These are phyloP conservation scores for Saturnispora zaruensis DNA, from an alignment of 805 yeast genomes.

Conservation along the genomic window DNA sequence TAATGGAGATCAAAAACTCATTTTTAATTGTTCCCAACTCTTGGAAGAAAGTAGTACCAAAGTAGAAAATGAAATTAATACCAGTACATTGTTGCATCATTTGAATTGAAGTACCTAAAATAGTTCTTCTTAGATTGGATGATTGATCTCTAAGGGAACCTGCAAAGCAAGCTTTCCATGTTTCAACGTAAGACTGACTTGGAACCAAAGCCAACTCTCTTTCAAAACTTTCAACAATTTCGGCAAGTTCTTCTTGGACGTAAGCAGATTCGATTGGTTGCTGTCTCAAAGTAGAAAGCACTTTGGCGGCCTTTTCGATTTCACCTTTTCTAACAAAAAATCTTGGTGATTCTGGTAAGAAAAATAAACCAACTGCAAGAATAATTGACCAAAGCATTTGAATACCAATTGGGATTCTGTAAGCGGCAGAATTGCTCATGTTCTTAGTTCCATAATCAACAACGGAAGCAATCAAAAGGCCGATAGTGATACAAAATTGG, in stretches of 20 bases:
- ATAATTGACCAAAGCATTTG: constrained; percentile 79
- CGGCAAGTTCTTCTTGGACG: neutral
- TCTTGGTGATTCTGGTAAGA: constrained; percentile 94
- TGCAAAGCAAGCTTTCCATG: neutral
- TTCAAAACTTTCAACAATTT: neutral
- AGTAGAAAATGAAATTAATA: constrained; percentile 93
- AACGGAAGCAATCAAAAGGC: constrained; percentile 91
- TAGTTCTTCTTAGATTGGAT: constrained; percentile 24
- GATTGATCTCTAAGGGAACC: neutral
- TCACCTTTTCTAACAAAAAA: constrained; percentile 66
- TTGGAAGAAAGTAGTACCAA: constrained; percentile 85
- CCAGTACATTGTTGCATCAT: constrained; percentile 97
- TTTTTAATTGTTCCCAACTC: constrained; percentile 73
- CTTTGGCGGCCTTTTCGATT: constrained; percentile 55
- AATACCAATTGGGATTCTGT: constrained; percentile 89
- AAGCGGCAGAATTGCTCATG: constrained; percentile 57
- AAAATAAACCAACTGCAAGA: constrained; percentile 68
- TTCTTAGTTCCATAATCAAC: constrained; percentile 66
- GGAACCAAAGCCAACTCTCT: constrained; percentile 53
- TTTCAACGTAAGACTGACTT: constrained; percentile 39
- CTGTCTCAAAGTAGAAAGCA: constrained; percentile 15
- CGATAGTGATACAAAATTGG: constrained; percentile 86
- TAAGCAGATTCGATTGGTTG: neutral
- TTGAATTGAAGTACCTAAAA: constrained; percentile 82
- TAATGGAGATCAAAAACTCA: constrained; percentile 87